Evolutionary conservation across 768 basidiomycete species (phyloP), one percentile per base, ranked within the genome.

Genomic region (Rhodocollybia butyracea): DNA sequence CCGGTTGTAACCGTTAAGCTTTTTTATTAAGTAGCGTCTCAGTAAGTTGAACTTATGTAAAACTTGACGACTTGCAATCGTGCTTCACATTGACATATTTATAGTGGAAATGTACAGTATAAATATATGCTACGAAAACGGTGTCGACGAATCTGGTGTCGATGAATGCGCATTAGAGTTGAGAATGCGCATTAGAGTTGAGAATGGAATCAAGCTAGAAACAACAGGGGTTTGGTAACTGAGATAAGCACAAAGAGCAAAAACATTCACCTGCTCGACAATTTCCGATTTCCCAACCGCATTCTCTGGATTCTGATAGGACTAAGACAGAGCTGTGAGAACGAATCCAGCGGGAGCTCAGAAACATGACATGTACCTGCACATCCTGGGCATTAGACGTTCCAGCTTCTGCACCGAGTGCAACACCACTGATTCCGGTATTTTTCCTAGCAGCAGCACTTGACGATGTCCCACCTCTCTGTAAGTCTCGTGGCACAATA

Each of bases 401-500:
- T 19, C 50, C 34, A 36, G 39, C 27, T 6, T 53, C 38, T 31
- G 39, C 21, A 34, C 48, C 34, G 38, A 34, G 22, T 11, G 24
- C 19, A 13, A 21, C 13, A 27, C 34, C 34, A 38, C 48, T 50
- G 24, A 55, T 32, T 22, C 47, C 56, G 12, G 60, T 56, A 32
- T 66, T 66, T 59, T 67, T 68, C 19, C 62, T 59, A 24, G 31
- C 32, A 36, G 58, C 51, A 34, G 57, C 54, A 21, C 57, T 55
- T 6, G 62, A 39, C 6, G 59, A 45, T 42, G 63, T 62, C 8
- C 68, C 68, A 54, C 76, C 76, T 2, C 67, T 68, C 8, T 75
- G 67, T 56, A 92, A 90, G 57, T 96, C 95, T 40, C 94, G 76
- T 0, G 95, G 95, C 1, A 96, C 88, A 56, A 97, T 93, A 70